phyloP scores from a whole-genome alignment of 1,139 yeast species.

The Geotrichum siamense region DNA sequence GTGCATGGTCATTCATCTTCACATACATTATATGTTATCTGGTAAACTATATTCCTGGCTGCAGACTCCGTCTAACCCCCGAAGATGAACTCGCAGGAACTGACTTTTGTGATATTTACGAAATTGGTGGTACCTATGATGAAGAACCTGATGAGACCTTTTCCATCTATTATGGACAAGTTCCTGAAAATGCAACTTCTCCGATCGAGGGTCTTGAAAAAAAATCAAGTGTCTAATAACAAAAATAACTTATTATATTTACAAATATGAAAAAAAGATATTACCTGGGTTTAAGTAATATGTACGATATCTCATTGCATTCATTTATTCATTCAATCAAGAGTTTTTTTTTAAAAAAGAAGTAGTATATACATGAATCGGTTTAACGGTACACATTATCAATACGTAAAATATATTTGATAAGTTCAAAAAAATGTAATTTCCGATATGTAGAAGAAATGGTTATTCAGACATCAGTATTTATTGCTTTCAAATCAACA shows the following conservation, averaged over 20 bases:
- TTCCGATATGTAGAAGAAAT: too few species aligned
- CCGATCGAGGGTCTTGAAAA: background rate
- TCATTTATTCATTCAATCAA: background rate
- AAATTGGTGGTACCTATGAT: constrained; percentile 11
- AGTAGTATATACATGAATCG: too few species aligned
- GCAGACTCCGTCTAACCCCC: constrained; percentile 70
- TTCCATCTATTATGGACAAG: constrained; percentile 1
- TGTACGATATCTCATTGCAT: background rate
- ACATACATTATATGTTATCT: constrained; percentile 71
- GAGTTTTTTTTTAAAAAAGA: too few species aligned
- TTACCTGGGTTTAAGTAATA: background rate
- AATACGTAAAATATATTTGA: too few species aligned
- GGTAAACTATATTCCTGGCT: constrained; percentile 73
- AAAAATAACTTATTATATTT: background rate
- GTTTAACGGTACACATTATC: too few species aligned
- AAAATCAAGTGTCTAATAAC: background rate
- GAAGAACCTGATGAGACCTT: background rate
- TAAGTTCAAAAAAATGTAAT: too few species aligned
- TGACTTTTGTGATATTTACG: constrained; percentile 43
- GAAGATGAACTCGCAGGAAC: constrained; percentile 86
- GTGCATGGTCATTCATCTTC: constrained; percentile 66
- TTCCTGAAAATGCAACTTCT: too few species aligned
- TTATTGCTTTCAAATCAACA: too few species aligned
- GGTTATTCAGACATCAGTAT: too few species aligned
- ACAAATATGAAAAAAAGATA: background rate